These are phyloP conservation scores for Calonectria hongkongensis DNA, from an alignment of 2,329 filamentous ascomycete species.

Conservation along the genomic window DNA sequence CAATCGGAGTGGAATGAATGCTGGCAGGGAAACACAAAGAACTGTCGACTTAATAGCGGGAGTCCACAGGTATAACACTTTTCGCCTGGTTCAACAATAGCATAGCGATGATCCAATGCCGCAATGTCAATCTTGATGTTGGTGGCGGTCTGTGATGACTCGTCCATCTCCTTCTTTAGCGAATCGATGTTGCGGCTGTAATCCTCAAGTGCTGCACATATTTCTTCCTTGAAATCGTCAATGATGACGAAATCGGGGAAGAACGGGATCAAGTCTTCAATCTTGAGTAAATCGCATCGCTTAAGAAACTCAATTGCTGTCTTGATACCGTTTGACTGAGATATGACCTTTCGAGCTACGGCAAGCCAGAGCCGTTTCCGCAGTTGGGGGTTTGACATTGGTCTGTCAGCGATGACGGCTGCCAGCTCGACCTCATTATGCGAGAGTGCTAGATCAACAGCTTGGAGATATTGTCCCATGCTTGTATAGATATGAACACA, in stretches of 20 bases:
- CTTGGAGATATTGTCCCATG: constrained; percentile 95
- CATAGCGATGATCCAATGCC: constrained; percentile 90
- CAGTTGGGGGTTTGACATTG: constrained; percentile 84
- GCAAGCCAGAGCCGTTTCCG: constrained; percentile 97
- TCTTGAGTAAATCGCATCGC: constrained; percentile 91
- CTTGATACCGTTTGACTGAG: constrained; percentile 90
- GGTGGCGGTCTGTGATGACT: constrained; percentile 88
- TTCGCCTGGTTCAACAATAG: constrained; percentile 97
- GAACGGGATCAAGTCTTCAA: constrained; percentile 98
- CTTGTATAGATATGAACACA: constrained; percentile 98
- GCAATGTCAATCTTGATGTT: constrained; percentile 95
- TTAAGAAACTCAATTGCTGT: constrained; percentile 94
- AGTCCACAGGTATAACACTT: constrained; percentile 92
- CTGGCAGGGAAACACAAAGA: constrained; percentile 99
- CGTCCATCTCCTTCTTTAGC: constrained; percentile 96
- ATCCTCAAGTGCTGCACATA: constrained; percentile 93
- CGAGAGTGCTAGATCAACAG: constrained; percentile 92
- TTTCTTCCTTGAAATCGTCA: constrained; percentile 99
- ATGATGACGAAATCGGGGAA: constrained; percentile 99
- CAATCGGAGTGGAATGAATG: constrained; percentile 98
- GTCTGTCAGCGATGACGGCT: constrained; percentile 89
- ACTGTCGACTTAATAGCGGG: constrained; percentile 91
- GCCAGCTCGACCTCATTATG: constrained; percentile 94
- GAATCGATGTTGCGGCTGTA: constrained; percentile 93
- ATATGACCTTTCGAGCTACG: constrained; percentile 95